Percentiles rank a stretch among this genome's conserved stretches.
Evolutionary conservation across 2,329 filamentous ascomycete genomes (phyloP).

Genomic region (Clarireedia hainanense): DNA sequence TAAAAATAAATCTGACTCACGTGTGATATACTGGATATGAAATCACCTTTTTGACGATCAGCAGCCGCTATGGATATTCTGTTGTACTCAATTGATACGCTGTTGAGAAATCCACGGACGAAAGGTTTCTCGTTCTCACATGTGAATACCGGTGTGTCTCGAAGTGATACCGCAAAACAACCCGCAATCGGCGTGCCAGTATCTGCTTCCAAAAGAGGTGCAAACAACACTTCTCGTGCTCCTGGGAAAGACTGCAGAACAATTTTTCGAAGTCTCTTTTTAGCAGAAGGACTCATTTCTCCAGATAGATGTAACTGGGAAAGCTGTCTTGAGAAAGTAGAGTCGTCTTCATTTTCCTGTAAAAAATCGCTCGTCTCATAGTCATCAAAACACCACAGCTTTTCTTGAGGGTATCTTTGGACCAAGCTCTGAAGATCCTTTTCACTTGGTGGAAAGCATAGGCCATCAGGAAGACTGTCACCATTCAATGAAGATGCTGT

Average conservation of each 20-base stretch:
- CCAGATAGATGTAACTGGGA: neutral
- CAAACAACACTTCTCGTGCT: conserved; percentile 32
- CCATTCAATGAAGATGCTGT: neutral
- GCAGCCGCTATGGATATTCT: conserved; percentile 39
- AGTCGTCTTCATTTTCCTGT: neutral
- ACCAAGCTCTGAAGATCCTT: conserved; percentile 1
- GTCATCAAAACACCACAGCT: conserved; percentile 4
- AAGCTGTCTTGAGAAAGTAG: neutral
- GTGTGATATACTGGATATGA: conserved; percentile 50
- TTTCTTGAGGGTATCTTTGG: neutral
- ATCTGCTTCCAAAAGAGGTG: conserved; percentile 34
- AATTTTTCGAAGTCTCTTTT: neutral
- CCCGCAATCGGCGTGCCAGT: conserved; percentile 31
- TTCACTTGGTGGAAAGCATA: neutral
- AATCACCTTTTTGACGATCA: conserved; percentile 43
- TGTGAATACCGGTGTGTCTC: conserved; percentile 24
- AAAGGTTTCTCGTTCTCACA: conserved; percentile 28
- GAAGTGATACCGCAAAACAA: conserved; percentile 26
- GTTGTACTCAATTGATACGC: conserved; percentile 11
- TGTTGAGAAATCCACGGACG: conserved; percentile 31
- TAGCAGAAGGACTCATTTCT: neutral
- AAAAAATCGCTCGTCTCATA: conserved; percentile 4
- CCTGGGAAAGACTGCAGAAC: conserved; percentile 20
- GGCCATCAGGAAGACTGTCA: neutral
- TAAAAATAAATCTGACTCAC: neutral